Evolutionary conservation across 106 monocot genomes (phyloP).

Genomic region (Apostasia shenzhenica): DNA sequence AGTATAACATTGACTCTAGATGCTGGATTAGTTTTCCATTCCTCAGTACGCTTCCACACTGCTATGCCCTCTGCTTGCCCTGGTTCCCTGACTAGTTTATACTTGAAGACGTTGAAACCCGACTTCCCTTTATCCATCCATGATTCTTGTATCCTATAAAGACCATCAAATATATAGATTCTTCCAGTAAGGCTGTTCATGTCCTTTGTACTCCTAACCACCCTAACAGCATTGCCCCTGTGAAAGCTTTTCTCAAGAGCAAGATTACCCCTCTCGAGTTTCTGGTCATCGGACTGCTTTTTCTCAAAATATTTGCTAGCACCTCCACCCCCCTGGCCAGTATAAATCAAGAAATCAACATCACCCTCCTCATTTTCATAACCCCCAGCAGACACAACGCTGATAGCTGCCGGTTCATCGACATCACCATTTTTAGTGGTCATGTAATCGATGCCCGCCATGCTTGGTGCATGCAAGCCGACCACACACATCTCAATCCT

Average conservation of each 20-base stretch:
- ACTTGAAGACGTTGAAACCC: slow-evolving; percentile 81
- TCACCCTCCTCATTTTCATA: slow-evolving; percentile 74
- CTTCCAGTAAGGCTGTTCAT: slow-evolving; percentile 21
- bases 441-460: slow-evolving; percentile 79
- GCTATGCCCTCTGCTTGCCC: slow-evolving; percentile 61
- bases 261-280: slow-evolving; percentile 85
- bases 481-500: slow-evolving; percentile 64
- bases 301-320: slow-evolving; percentile 8
- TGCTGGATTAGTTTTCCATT: slow-evolving; percentile 59
- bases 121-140: slow-evolving; percentile 59
- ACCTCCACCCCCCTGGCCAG: slow-evolving; percentile 57
- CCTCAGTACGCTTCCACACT: slow-evolving; percentile 56
- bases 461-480: slow-evolving; percentile 67
- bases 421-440: slow-evolving; percentile 9
- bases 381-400: slow-evolving; percentile 70
- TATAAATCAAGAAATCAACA: slow-evolving; percentile 54
- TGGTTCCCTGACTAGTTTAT: slow-evolving; percentile 55
- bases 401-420: slow-evolving; percentile 50
- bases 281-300: slow-evolving; percentile 55
- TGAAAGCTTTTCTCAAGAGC: slow-evolving; percentile 71
- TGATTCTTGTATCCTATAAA: slow-evolving; percentile 63
- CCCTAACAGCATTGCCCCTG: slow-evolving; percentile 49
- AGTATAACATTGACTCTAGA: slow-evolving; percentile 52
- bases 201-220: slow-evolving; percentile 67
- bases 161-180: slow-evolving; percentile 84